These are phyloP conservation scores for Scleromitrula shiraiana DNA, from an alignment of 2,329 filamentous ascomycete genomes.

Conservation along the genomic window DNA sequence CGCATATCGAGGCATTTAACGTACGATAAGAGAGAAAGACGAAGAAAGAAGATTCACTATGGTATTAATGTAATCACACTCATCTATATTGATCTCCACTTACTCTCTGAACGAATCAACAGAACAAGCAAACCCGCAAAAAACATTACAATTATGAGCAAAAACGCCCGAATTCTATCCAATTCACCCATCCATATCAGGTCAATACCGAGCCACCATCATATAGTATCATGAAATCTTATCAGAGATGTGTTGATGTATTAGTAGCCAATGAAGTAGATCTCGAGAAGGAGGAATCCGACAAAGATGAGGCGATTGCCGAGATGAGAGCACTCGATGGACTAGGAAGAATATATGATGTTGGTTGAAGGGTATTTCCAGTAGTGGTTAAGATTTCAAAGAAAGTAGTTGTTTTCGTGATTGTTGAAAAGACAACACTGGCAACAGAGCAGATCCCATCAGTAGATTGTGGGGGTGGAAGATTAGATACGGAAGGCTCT, in stretches of 20 bases:
- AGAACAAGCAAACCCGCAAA: neutral
- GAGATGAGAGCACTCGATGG: neutral
- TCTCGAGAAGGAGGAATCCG: no score
- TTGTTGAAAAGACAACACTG: neutral
- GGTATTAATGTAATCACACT: neutral
- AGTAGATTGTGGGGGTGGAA: neutral
- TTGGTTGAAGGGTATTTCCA: neutral
- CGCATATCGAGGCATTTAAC: no score
- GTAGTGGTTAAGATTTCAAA: neutral
- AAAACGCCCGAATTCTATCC: no score
- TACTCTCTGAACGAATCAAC: no score
- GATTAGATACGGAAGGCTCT: neutral
- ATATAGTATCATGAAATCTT: no score
- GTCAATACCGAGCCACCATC: no score
- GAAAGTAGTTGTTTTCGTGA: slow-evolving; percentile 2
- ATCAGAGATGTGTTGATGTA: neutral
- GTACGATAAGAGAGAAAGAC: no score
- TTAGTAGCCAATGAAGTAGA: neutral
- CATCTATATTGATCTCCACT: neutral
- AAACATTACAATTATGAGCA: neutral
- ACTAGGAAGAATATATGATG: neutral
- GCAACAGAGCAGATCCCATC: neutral
- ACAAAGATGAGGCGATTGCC: neutral
- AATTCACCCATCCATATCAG: no score
- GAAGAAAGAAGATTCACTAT: no score